Percentiles rank a stretch among this genome's conserved stretches.
Evolutionary conservation across 2,329 filamentous ascomycete genomes (phyloP).

Genomic region (Epichloe sp.): DNA sequence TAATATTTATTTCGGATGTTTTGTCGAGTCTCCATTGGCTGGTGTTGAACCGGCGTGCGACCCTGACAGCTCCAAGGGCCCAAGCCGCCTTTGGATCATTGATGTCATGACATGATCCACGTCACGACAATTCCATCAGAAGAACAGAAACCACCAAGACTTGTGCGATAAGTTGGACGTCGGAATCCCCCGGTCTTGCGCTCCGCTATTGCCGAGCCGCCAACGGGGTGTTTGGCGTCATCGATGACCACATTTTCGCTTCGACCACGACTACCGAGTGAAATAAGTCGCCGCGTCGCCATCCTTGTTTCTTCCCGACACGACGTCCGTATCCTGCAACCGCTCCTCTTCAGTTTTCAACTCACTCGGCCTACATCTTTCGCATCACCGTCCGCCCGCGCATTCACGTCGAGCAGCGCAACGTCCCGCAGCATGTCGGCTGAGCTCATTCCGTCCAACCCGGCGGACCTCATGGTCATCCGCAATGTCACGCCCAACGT

Average conservation of each 20-base stretch:
- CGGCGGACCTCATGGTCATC: slow-evolving; percentile 78
- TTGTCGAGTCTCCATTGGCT: no score
- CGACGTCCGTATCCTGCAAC: no score
- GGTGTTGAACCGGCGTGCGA: no score
- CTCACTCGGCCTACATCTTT: not conserved
- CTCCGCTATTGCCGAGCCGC: not conserved
- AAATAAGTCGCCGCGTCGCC: not conserved
- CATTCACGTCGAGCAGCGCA: slow-evolving; percentile 8
- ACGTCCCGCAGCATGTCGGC: slow-evolving; percentile 29
- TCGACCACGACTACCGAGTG: not conserved
- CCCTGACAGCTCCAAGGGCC: no score
- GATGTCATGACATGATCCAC: no score
- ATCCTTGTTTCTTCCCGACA: not conserved
- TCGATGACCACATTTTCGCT: slow-evolving; percentile 1
- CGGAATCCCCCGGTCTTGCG: no score
- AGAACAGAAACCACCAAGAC: no score
- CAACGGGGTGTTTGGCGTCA: not conserved
- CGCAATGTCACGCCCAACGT: slow-evolving; percentile 70
- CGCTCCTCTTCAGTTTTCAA: not conserved
- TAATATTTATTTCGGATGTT: no score
- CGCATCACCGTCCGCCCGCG: not conserved
- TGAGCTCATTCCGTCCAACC: slow-evolving; percentile 55
- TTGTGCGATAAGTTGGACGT: no score
- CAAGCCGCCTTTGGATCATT: no score
- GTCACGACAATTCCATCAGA: no score